Evolutionary conservation across 1,139 yeast genomes (phyloP).

Genomic region (Hyphopichia khmerensis): DNA sequence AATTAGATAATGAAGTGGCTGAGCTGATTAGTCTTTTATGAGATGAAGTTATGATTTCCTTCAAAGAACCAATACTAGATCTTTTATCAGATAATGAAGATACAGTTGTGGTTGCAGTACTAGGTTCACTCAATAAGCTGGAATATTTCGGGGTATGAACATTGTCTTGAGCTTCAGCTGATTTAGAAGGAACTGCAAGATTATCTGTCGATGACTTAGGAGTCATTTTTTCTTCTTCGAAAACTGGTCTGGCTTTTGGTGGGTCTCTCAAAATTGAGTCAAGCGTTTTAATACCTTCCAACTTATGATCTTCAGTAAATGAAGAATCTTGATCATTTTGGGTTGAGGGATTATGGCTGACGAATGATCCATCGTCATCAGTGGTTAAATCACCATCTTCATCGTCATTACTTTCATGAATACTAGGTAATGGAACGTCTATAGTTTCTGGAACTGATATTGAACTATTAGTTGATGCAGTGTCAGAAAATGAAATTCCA

Average conservation of each 20-base stretch:
- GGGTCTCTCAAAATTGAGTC: constrained; percentile 36
- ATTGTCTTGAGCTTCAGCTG: background rate
- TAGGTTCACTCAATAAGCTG: constrained; percentile 4
- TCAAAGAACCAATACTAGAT: constrained; percentile 2
- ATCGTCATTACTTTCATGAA: constrained; percentile 30
- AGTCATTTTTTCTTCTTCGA: constrained; percentile 32
- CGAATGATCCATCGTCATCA: constrained; percentile 3
- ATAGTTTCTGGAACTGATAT: constrained; percentile 44
- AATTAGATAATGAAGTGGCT: background rate
- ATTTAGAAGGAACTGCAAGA: constrained; percentile 5
- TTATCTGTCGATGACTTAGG: constrained; percentile 22
- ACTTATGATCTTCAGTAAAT: constrained; percentile 10
- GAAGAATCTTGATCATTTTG: constrained; percentile 5
- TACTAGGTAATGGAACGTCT: constrained; percentile 40
- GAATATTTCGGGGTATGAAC: constrained; percentile 7
- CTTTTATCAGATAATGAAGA: constrained; percentile 1
- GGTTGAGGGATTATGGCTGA: background rate
- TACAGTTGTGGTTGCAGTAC: background rate
- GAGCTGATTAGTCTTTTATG: constrained; percentile 3
- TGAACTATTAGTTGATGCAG: constrained; percentile 26
- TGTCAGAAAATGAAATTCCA: constrained; percentile 17
- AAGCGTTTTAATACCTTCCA: constrained; percentile 11
- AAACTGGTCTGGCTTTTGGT: constrained; percentile 20
- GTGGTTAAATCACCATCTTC: constrained; percentile 19
- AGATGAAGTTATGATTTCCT: constrained; percentile 1